Base-by-base conservation (phyloP, 371 early-diverging fungal species). In the Fennellomyces sp. region DNA sequence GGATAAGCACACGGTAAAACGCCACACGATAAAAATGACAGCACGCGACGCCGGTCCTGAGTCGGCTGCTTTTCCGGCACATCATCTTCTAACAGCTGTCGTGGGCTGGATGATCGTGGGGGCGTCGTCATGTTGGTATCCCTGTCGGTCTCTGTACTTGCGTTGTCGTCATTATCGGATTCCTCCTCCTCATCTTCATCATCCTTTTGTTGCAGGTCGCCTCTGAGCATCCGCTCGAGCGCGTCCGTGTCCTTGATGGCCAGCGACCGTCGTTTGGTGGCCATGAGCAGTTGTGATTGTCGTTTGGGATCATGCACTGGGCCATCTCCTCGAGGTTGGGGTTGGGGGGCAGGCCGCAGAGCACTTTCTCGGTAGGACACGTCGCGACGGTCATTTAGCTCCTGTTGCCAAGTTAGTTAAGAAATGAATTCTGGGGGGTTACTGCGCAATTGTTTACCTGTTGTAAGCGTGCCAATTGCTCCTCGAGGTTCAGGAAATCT, bases 221-320 rank as follows among this genome's bases (percentile, higher is more conserved):
- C 77, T 35, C 72, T 57, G 8, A 80, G 61, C 72, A 80, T 77
- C 48, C 70, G 65, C 38, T 80, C 80, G 15, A 80, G 53, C 26
- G 71, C 59, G 38, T 75, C 65, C 0, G 75, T 75, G 26, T 80
- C 81, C 50, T 81, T 78, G 39, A 74, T 68, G 29, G 76, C 76
- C 2, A 76, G 61, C 2, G 81, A 78, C 41, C 75, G 66, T 23
- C 81, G 72, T 47, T 81, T 81, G 3, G 76, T 69, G 58, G 68
- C 76, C 81, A 81, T 78, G 12, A 81, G 60, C 26, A 78, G n/a
- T 15, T 76, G 76, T n/a, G 81, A 81, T 56, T 78, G 78, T 52
- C 73, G 65, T 58, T 67, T 72, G 31, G 75, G 71, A 47, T 78
- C 77, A n/a, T 50, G 56, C 23, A 61, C 48, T 15, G 30, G 54